phyloP scores from a whole-genome alignment of 192 early-diverging fungal species.

The Coemansia aciculifera region DNA sequence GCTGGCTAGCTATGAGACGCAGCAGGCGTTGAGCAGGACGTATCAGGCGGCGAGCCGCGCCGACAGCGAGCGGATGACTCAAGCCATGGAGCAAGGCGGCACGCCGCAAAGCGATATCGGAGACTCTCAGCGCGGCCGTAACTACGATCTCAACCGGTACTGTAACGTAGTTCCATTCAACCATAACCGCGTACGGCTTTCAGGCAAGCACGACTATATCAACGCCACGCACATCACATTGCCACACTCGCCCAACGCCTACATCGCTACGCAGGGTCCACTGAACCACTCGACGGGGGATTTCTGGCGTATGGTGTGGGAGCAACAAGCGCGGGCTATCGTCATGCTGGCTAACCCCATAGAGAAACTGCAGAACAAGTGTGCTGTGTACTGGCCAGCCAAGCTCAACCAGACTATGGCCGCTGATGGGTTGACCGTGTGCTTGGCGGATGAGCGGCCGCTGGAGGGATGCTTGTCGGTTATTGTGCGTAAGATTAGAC shows the following conservation, averaged over 20 bases:
- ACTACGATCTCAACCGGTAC: conserved; percentile 73
- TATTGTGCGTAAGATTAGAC: conserved; percentile 35
- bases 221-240: conserved; percentile 72
- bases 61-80: conserved; percentile 27
- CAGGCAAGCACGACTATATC: conserved; percentile 67
- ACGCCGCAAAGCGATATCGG: conserved; percentile 3
- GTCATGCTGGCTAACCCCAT: conserved; percentile 85
- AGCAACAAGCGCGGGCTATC: conserved; percentile 68
- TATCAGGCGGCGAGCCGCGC: conserved; percentile 20
- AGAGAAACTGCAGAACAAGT: conserved; percentile 69
- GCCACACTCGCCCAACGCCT: conserved; percentile 46
- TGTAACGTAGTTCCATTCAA: conserved; percentile 87
- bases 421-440: conserved; percentile 12
- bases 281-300: conserved; percentile 67
- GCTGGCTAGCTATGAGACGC: conserved; percentile 28
- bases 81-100: conserved; percentile 23
- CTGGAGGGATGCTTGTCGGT: conserved; percentile 54
- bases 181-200: conserved; percentile 62
- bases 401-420: not conserved
- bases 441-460: conserved; percentile 41
- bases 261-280: conserved; percentile 89
- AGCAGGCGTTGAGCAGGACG: conserved; percentile 14
- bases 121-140: conserved; percentile 35
- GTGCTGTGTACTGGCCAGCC: conserved; percentile 80
- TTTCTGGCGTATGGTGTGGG: conserved; percentile 90